A percentile compares a stretch with the other conserved stretches of the same genome.
These are phyloP conservation scores for Naganishia albida DNA, from an alignment of 1,284 basidiomycete genomes.

Conservation along the genomic window DNA sequence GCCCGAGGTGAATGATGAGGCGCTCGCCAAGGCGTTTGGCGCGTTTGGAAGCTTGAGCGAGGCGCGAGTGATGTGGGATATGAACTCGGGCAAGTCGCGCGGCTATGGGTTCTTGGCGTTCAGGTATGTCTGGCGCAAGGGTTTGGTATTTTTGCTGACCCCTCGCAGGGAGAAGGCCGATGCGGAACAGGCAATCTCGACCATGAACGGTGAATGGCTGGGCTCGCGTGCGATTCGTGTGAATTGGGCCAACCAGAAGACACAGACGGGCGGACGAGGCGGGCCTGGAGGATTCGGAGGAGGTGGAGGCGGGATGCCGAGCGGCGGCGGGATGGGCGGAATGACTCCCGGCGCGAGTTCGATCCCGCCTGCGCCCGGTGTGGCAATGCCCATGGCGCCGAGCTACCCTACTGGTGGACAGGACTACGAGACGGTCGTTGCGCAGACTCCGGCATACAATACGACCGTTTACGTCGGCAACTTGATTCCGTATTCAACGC, in stretches of 20 bases:
- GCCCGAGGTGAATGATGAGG: slow-evolving; percentile 97
- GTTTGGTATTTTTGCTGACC: slow-evolving; percentile 65
- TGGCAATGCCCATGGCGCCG: slow-evolving; percentile 25
- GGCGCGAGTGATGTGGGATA: slow-evolving; percentile 99
- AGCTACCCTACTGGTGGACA: slow-evolving; percentile 71
- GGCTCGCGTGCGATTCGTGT: slow-evolving; percentile 95
- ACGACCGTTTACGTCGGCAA: slow-evolving; percentile 98
- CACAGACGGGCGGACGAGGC: slow-evolving; percentile 63
- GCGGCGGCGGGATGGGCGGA: slow-evolving; percentile 19
- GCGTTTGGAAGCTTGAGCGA: slow-evolving; percentile 94
- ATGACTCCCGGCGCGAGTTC: background rate
- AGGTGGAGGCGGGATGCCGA: slow-evolving; percentile 37
- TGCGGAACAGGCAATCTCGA: slow-evolving; percentile 94
- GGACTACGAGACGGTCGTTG: slow-evolving; percentile 82
- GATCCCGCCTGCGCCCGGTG: background rate
- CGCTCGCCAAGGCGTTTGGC: slow-evolving; percentile 90
- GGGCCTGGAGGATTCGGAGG: slow-evolving; percentile 53
- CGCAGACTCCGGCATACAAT: slow-evolving; percentile 87
- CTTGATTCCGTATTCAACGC: slow-evolving; percentile 90
- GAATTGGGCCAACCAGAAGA: slow-evolving; percentile 99
- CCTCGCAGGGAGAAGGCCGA: slow-evolving; percentile 92
- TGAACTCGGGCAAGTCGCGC: slow-evolving; percentile 93
- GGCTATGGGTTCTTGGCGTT: slow-evolving; percentile 63
- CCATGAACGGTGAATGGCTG: slow-evolving; percentile 99
- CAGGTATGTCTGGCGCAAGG: slow-evolving; percentile 53